These are phyloP conservation scores for Paramecium sonneborni DNA, from an alignment of 73 alveolate genomes.

Conservation along the genomic window DNA sequence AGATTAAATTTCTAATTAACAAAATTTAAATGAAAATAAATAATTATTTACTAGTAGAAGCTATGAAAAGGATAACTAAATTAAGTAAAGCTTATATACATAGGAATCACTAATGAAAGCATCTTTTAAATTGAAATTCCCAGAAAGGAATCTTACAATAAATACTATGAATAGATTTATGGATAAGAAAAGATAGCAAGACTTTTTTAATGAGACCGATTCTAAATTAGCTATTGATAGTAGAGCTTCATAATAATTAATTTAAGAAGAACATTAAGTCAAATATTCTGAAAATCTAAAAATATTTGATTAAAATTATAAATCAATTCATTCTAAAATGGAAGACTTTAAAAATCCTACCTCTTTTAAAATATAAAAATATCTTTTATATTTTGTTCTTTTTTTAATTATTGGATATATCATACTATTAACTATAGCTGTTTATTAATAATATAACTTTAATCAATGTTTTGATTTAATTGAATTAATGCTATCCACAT, in stretches of 20 bases:
- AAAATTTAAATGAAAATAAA: neutral
- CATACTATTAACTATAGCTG: neutral
- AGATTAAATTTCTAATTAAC: neutral
- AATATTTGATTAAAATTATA: neutral
- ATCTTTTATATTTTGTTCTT: neutral
- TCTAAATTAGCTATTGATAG: neutral
- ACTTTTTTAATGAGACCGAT: neutral
- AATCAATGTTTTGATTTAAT: neutral
- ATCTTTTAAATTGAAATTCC: neutral
- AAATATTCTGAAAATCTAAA: conserved; percentile 29
- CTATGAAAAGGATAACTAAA: neutral
- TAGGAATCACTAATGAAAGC: neutral
- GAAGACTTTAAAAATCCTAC: neutral
- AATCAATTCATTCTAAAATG: neutral
- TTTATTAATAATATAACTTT: neutral
- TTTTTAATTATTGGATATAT: neutral
- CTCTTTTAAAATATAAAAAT: neutral
- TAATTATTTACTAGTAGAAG: neutral
- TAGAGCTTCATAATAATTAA: neutral
- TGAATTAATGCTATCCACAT: neutral
- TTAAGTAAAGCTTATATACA: neutral
- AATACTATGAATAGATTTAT: neutral
- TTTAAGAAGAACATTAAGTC: neutral
- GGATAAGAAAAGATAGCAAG: neutral
- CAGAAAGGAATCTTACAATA: neutral